Conservation (phyloP, 495 filamentous ascomycete genomes). For the Neurospora tetraspora region DNA sequence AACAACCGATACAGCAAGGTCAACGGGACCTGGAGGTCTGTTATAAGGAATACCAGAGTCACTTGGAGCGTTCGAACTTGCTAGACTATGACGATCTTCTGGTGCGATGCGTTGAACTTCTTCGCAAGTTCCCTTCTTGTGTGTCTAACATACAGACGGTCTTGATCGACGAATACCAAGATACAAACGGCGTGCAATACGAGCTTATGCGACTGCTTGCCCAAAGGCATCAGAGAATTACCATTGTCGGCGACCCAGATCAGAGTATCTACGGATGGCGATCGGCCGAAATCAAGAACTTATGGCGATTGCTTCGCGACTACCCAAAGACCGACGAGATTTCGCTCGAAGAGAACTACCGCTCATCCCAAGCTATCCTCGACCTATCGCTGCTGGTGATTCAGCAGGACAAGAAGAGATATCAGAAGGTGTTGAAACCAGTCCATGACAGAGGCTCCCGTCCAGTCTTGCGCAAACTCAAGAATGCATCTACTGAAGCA, state of each 20-base stretch:
- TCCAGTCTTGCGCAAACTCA: slow-evolving; percentile 74
- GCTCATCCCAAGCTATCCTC: slow-evolving; percentile 86
- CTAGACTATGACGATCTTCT: slow-evolving; percentile 96
- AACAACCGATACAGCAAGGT: slow-evolving; percentile 38
- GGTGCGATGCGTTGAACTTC: slow-evolving; percentile 70
- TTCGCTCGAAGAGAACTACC: slow-evolving; percentile 90
- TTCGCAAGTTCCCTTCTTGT: slow-evolving; percentile 68
- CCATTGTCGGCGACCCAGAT: slow-evolving; percentile 94
- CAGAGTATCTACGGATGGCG: slow-evolving; percentile 98
- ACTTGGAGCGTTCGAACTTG: slow-evolving; percentile 65
- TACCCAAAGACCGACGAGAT: slow-evolving; percentile 74
- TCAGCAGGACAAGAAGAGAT: slow-evolving; percentile 76
- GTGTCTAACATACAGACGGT: slow-evolving; percentile 87
- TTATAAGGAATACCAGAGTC: slow-evolving; percentile 69
- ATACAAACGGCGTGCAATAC: slow-evolving; percentile 93
- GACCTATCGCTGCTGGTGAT: slow-evolving; percentile 75
- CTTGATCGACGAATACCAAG: slow-evolving; percentile 96
- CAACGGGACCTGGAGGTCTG: slow-evolving; percentile 48
- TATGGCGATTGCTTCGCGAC: slow-evolving; percentile 63
- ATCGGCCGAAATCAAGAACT: slow-evolving; percentile 90
- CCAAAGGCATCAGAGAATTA: slow-evolving; percentile 59
- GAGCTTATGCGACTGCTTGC: slow-evolving; percentile 91
- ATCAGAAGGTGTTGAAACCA: slow-evolving; percentile 65
- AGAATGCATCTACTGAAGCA: slow-evolving; percentile 64
- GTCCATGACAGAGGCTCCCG: slow-evolving; percentile 73